Conservation (phyloP, 176 grass and related monocot genomes). For the Oryza officinalis region DNA sequence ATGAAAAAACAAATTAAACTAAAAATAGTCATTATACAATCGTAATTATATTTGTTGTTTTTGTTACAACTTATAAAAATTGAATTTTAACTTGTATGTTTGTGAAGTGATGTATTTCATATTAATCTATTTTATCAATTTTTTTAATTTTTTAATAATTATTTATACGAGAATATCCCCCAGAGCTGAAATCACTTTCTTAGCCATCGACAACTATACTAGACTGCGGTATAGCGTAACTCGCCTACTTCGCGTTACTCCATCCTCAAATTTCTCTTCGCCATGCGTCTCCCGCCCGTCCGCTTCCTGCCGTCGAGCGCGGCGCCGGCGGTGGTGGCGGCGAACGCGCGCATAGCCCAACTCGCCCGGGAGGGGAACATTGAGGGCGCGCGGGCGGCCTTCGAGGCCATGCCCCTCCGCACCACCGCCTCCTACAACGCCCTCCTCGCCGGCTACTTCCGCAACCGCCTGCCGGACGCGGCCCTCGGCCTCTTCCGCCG, state of each 20-base stretch:
- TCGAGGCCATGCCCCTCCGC: slow-evolving; percentile 63
- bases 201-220: no score
- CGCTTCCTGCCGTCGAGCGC: slow-evolving; percentile 54
- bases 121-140: no score
- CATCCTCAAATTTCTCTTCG: neutral
- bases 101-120: no score
- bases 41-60: no score
- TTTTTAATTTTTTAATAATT: no score
- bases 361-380: slow-evolving; percentile 52
- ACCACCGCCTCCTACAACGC: slow-evolving; percentile 73
- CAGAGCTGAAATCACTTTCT: no score
- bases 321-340: slow-evolving; percentile 49
- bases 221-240: neutral
- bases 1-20: no score
- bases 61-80: no score
- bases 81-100: no score
- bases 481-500: slow-evolving; percentile 57
- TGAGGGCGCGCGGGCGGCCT: slow-evolving; percentile 48
- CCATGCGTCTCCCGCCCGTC: slow-evolving; percentile 56
- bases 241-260: neutral
- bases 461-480: slow-evolving; percentile 49
- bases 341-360: slow-evolving; percentile 53
- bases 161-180: no score
- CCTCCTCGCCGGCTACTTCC: slow-evolving; percentile 72
- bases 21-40: no score